Conservation (phyloP, 2,329 filamentous ascomycete genomes). For the Ceratocystis harringtonii region DNA sequence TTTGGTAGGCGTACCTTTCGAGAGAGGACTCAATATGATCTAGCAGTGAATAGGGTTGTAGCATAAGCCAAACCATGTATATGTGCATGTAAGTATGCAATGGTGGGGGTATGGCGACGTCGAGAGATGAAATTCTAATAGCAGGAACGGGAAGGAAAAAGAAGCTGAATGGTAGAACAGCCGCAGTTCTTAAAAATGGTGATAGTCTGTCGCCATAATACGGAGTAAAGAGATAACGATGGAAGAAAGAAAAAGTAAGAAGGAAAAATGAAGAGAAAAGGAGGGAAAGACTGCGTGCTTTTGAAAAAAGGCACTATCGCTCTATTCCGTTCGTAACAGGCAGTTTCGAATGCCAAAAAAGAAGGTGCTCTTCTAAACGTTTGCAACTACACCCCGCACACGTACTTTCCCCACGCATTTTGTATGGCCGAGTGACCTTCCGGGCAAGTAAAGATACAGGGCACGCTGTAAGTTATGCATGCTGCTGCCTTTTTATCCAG, state of each 20-base stretch:
- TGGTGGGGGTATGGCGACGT: neutral
- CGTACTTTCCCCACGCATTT: neutral
- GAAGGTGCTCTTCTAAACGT: neutral
- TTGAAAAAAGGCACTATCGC: neutral
- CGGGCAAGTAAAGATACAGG: neutral
- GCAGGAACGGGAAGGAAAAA: neutral
- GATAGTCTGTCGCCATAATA: neutral
- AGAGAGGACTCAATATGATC: neutral
- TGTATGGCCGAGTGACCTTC: neutral
- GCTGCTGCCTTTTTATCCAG: neutral
- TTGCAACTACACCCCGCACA: neutral
- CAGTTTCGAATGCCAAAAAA: neutral
- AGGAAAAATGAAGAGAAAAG: neutral
- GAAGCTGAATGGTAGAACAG: neutral
- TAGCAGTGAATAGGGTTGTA: neutral
- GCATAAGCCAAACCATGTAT: neutral
- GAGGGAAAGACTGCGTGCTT: neutral
- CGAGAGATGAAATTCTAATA: neutral
- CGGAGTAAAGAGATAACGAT: neutral
- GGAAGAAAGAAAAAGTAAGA: neutral
- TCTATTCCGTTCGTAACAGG: neutral
- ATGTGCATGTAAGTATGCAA: neutral
- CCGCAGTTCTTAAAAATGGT: neutral
- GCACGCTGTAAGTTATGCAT: no score
- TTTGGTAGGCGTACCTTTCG: neutral